Evolutionary conservation across 768 basidiomycete genomes (phyloP).

Genomic region (Amylocystis lapponica): DNA sequence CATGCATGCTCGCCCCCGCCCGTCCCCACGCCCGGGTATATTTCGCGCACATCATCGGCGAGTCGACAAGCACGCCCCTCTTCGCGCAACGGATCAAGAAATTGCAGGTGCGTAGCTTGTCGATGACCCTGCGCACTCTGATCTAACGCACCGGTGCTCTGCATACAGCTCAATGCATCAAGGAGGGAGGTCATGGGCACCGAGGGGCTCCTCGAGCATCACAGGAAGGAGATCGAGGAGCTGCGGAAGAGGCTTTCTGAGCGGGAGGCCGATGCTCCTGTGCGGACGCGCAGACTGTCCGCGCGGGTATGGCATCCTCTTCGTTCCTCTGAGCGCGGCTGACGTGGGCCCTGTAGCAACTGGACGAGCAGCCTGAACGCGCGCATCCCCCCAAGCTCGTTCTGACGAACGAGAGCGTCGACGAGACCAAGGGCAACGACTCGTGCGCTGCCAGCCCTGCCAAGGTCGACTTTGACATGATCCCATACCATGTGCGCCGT

Average conservation of each 20-base stretch:
- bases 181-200: constrained; percentile 94
- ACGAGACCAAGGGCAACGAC: constrained; percentile 59
- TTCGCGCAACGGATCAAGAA: constrained; percentile 92
- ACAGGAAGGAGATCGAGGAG: constrained; percentile 91
- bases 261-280: constrained; percentile 57
- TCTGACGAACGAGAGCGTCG: constrained; percentile 79
- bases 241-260: constrained; percentile 70
- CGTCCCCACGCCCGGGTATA: constrained; percentile 44
- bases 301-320: constrained; percentile 33
- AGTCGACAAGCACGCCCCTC: constrained; percentile 82
- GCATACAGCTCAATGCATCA: constrained; percentile 65
- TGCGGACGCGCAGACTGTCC: constrained; percentile 35
- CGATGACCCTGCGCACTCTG: background rate
- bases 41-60: constrained; percentile 60
- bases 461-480: constrained; percentile 88
- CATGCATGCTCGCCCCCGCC: constrained; percentile 47
- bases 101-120: constrained; percentile 52
- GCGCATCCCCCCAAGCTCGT: constrained; percentile 78
- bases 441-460: constrained; percentile 77
- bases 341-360: too few relatives aligned
- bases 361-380: constrained; percentile 76
- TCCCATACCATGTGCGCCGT: constrained; percentile 66
- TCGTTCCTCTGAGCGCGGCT: too few relatives aligned
- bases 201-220: constrained; percentile 89
- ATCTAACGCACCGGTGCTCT: too few relatives aligned